Evolutionary conservation across 2,329 filamentous ascomycete genomes (phyloP).

Genomic region (Pyricularia sp.): DNA sequence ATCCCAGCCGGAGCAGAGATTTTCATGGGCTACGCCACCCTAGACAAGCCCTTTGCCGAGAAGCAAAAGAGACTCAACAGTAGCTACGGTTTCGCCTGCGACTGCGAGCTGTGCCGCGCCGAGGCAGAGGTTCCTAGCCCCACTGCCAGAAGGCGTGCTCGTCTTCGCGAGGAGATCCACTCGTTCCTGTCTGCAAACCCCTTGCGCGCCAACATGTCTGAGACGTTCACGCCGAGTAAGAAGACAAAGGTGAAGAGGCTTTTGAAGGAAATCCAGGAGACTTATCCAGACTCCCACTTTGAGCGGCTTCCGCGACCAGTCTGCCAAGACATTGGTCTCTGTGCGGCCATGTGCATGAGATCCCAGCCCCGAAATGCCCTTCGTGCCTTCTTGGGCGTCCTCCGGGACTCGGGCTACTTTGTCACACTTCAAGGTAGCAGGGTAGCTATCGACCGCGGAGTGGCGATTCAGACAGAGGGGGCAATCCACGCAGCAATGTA

Average conservation of each 20-base stretch:
- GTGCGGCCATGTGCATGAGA: not conserved
- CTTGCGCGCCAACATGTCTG: not conserved
- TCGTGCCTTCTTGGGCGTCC: not conserved
- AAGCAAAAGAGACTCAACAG: not conserved
- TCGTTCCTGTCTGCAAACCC: not conserved
- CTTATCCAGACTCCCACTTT: not conserved
- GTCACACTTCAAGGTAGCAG: not conserved
- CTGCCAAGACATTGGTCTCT: not conserved
- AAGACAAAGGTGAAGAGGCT: not conserved
- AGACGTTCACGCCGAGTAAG: not conserved
- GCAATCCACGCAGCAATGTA: not conserved
- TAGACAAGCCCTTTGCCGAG: not conserved
- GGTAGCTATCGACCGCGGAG: not conserved
- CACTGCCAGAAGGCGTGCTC: not conserved
- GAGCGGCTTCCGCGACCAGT: not conserved
- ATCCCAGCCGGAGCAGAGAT: conserved; percentile 6
- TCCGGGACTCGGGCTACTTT: not conserved
- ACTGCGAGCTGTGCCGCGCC: not conserved
- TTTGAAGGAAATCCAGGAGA: not conserved
- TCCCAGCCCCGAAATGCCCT: not conserved
- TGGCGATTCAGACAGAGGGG: not conserved
- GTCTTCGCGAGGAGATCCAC: not conserved
- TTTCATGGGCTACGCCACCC: conserved; percentile 4
- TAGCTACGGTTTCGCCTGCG: not conserved
- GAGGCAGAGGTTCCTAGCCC: not conserved